Percentiles rank a stretch among this genome's conserved stretches.
Conservation (phyloP, 768 basidiomycete genomes). For the Calocybe cyanea region DNA sequence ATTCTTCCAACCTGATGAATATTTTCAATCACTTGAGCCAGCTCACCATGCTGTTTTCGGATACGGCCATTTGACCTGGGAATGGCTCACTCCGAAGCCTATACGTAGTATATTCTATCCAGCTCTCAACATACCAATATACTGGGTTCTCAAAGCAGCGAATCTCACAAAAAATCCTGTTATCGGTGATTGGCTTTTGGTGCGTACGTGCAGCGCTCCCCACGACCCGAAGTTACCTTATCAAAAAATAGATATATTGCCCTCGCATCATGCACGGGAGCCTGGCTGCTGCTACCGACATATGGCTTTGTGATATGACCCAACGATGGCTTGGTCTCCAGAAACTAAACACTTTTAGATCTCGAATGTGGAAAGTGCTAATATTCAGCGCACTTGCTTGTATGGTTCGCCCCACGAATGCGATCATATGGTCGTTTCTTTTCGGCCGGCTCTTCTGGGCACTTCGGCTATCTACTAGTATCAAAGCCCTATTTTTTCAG, state of each 20-base stretch:
- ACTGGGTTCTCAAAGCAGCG: constrained; percentile 59
- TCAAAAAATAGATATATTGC: constrained; percentile 50
- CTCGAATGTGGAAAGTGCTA: constrained; percentile 33
- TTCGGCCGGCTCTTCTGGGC: constrained; percentile 56
- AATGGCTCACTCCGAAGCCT: constrained; percentile 73
- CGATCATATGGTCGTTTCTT: constrained; percentile 79
- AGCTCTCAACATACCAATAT: constrained; percentile 73
- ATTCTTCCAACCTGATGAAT: constrained; percentile 97
- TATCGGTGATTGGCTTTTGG: constrained; percentile 52
- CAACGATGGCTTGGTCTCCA: constrained; percentile 50
- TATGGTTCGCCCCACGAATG: constrained; percentile 84
- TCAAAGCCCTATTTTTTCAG: constrained; percentile 35
- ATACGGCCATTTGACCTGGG: constrained; percentile 93
- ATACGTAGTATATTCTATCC: constrained; percentile 84
- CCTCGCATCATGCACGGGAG: constrained; percentile 75
- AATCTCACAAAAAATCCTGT: constrained; percentile 41
- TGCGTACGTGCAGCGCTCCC: constrained; percentile 35
- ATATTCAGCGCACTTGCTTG: constrained; percentile 74
- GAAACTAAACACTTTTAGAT: constrained; percentile 19
- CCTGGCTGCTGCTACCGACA: constrained; percentile 79
- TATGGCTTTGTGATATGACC: constrained; percentile 64
- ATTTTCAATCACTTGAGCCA: constrained; percentile 91
- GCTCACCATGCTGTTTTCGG: constrained; percentile 89
- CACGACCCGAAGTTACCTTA: neutral
- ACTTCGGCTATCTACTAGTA: constrained; percentile 32